Evolutionary conservation across 805 yeast genomes (phyloP), one percentile per base, ranked within the genome.

Genomic region (Cyberlindnera amylophila): DNA sequence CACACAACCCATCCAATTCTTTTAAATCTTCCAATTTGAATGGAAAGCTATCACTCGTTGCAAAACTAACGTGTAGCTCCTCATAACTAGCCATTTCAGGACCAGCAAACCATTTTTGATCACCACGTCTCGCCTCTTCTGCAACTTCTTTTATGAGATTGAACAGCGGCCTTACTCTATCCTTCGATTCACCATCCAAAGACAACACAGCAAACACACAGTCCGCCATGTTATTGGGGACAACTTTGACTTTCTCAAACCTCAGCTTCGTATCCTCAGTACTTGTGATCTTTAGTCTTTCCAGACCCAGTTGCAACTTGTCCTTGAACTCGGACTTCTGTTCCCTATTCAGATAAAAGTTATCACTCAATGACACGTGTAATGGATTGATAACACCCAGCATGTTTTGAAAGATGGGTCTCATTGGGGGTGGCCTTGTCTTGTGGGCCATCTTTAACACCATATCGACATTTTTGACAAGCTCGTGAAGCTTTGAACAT

Each of bases 41-140:
- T 3, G 24, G 23, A 30, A 37, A 41, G 1, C 32, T 34, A 8
- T 36, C 34, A 23, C 34, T 31, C 2, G 27, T 8, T 4, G 43
- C 49, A 32, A 50, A 28, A 12, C 55, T 51, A 5, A 50, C 48
- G 32, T 55, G 59, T 6, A 53, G 14, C 13, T 19, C 38, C 6
- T 41, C 42, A 6, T 18, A 17, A n/a, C 26, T 10, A 1, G 12
- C 11, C n/a, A 37, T n/a, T 29, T 37, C 46, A 0, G 51, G 46
- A 2, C 49, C 52, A 3, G 18, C 14, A 12, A 36, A 31, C 6
- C 36, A 12, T 23, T 34, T 33, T 14, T 28, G 13, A 13, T 34
- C 44, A 5, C 30, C 37, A 3, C n/a, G 24, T 6, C 42, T 40
- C 1, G 35, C 26, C 13, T 27, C 23, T 6, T 34, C 24, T 12